Evolutionary conservation across 2,329 filamentous ascomycete genomes (phyloP), one percentile per base, ranked within the genome.

Genomic region (Sarocladium brachiariae): DNA sequence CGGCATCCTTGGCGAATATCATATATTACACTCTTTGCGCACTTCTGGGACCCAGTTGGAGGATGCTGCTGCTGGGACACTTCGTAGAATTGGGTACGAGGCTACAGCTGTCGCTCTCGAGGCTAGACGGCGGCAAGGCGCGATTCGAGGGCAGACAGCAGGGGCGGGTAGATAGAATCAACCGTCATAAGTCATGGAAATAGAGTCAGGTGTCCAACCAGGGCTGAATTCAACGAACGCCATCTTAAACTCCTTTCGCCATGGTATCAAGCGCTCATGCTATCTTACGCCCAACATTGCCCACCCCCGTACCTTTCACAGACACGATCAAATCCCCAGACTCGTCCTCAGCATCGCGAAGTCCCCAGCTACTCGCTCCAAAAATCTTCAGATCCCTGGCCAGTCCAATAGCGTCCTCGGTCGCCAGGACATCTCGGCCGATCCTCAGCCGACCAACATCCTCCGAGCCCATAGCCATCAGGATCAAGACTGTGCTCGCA

Each of bases 381-480:
- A 97, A 96, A n/a, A 79, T 84, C 63, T 83, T 86, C 58, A 96
- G 69, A 65, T 99, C 93, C 60, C 93, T 78, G 10, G 88, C 91
- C 50, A 96, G 70, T 47, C 83, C 81, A 51, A 99, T 78, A 50
- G 89, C 74, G 53, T 89, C 85, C 63, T 96, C 89, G 2, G 84
- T 86, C 0, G 83, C 91, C 41, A 97, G 69, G 1, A 96, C 82
- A 43, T 92, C 87, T 59, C 82, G 84, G 27, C 91, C 89, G 52
- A 99, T 65, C 55, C 88, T 81, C 57, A 99, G 67, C 53, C 93
- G 80, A 4, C 93, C 93, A 13, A 99, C 90, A 66, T 99, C 93
- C 65, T 97, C 93, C 1, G 87, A 89, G 0, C 93, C 93, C 93
- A 99, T 97, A 30, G 91, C 89, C 93, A 99, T 99, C 55, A 99